Evolutionary conservation across 108 stramenopile species (phyloP).

Genomic region (Nannochloropsis oceanica): DNA sequence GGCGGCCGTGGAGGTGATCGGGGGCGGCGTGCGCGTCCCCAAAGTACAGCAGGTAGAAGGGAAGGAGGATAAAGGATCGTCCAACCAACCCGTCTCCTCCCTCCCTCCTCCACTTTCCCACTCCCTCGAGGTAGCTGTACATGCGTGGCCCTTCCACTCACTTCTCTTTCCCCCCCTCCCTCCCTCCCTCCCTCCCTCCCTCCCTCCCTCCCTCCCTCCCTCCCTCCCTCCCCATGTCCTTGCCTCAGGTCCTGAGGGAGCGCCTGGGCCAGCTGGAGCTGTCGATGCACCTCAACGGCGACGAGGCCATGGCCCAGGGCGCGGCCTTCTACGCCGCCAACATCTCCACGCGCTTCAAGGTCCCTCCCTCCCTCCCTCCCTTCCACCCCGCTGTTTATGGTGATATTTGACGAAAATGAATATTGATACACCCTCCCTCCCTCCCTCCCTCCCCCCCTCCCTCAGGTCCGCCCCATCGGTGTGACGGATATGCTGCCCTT

Average conservation of each 20-base stretch:
- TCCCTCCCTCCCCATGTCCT: not conserved
- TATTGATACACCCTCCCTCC: not conserved
- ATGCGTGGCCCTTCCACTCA: too few species aligned
- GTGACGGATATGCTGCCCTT: not conserved
- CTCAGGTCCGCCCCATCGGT: not conserved
- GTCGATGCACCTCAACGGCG: constrained; percentile 95
- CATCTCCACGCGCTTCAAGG: constrained; percentile 84
- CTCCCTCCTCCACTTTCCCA: not conserved
- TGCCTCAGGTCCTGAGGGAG: not conserved
- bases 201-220: not conserved
- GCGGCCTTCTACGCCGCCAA: constrained; percentile 98
- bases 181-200: not conserved
- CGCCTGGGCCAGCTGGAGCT: constrained; percentile 46
- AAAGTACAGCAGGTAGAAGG: not conserved
- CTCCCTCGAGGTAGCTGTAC: too few species aligned
- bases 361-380: constrained; percentile 41
- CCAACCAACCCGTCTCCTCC: not conserved
- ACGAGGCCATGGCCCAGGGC: constrained; percentile 94
- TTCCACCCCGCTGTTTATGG: not conserved
- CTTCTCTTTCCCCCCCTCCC: not conserved
- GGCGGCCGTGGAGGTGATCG: constrained; percentile 84
- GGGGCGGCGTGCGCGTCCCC: constrained; percentile 75
- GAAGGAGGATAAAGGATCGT: too few species aligned
- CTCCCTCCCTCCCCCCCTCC: not conserved
- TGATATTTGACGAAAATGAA: not conserved